Evolutionary conservation across 2,329 filamentous ascomycete species (phyloP), one percentile per base, ranked within the genome.

Genomic region (Metarhizium humberi): DNA sequence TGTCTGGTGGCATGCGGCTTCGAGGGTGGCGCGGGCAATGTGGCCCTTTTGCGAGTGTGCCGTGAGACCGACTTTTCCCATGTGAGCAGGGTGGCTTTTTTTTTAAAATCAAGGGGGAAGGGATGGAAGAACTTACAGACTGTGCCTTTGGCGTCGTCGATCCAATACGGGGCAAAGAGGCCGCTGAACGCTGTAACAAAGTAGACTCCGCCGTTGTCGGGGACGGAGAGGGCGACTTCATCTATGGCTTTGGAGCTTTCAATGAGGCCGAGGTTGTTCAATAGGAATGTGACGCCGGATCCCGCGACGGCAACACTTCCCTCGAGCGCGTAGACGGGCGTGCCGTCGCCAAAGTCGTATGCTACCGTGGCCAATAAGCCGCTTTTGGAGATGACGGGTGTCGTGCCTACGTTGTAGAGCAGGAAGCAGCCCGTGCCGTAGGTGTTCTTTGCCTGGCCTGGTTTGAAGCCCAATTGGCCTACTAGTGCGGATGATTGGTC

Each of bases 91-190:
- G 3, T 10, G 36, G 38, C 11, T n/a, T 43, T 14, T 18, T 45
- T n/a, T 32, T 14, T 18, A 36, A 1, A 4, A 16, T 16, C 16
- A 14, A 29, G 4, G 51, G 30, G 20, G 38, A 58, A 54, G 55
- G 14, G 20, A 18, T 13, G 20, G 29, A 14, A 51, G 7, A 34
- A 75, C 79, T 73, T 74, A 85, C 81, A 92, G 55, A 94, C 83
- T 5, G 91, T 95, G 57, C 91, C 91, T 69, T 91, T 87, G 20
- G 90, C 90, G 71, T 95, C 89, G 67, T 95, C 90, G 58, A 95
- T 92, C 91, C 91, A 96, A 71, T 96, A 95, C 0, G 91, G 91
- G 1, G 91, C 91, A 67, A 95, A 95, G 3, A 96, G 79, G 54
- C 91, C 91, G 69, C 87, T 91, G 68, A 96, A 96, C 1, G 91